phyloP scores from a whole-genome alignment of 306 rosid genomes.

The Acacia acuminata region DNA sequence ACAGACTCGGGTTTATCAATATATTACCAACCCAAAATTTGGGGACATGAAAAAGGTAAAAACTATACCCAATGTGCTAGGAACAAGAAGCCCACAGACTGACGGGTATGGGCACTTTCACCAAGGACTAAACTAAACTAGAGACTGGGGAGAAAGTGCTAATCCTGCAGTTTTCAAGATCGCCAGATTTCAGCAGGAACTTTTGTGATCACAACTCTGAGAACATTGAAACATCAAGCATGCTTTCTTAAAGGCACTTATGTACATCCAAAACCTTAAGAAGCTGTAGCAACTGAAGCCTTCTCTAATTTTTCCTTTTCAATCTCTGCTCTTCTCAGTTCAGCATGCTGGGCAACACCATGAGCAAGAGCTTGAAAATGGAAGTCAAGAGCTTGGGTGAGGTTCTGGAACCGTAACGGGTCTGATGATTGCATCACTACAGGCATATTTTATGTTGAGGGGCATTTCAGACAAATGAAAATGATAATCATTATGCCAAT shows the following conservation, averaged over 20 bases:
- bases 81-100: neutral
- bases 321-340: conserved; percentile 80
- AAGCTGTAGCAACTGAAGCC: conserved; percentile 41
- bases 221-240: conserved; percentile 8
- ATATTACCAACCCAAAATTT: neutral
- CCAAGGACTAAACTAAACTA: conserved; percentile 28
- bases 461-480: conserved; percentile 4
- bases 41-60: conserved; percentile 16
- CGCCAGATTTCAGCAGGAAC: conserved; percentile 20
- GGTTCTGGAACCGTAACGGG: conserved; percentile 78
- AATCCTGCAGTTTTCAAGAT: conserved; percentile 35
- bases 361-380: conserved; percentile 89
- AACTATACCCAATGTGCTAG: neutral
- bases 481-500: neutral
- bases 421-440: conserved; percentile 72
- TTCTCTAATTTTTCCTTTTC: conserved; percentile 82
- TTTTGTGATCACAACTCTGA: conserved; percentile 36
- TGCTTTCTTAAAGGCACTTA: conserved; percentile 38
- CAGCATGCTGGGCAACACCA: conserved; percentile 91
- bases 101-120: conserved; percentile 33
- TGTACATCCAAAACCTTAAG: conserved; percentile 44
- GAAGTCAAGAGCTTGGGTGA: conserved; percentile 78
- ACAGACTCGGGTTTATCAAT: neutral
- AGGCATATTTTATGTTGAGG: neutral
- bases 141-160: conserved; percentile 29